These are phyloP conservation scores for Stachybotrys echinatus DNA, from an alignment of 2,329 filamentous ascomycete genomes.

Conservation along the genomic window DNA sequence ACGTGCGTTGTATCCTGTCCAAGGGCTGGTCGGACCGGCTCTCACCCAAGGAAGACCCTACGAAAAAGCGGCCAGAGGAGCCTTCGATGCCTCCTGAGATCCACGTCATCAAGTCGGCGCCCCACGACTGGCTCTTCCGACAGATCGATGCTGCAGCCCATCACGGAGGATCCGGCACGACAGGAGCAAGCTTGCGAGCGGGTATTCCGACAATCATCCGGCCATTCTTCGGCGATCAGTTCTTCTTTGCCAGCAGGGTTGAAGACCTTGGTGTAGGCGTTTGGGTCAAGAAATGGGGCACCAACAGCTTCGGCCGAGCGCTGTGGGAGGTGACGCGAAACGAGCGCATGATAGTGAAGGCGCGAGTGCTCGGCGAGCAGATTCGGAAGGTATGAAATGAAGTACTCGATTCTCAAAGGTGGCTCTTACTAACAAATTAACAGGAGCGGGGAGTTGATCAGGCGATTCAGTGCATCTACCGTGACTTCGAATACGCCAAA, in stretches of 20 bases:
- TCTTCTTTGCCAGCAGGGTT: slow-evolving; percentile 86
- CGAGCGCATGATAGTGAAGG: slow-evolving; percentile 86
- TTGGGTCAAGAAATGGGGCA: slow-evolving; percentile 82
- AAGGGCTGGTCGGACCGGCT: slow-evolving; percentile 93
- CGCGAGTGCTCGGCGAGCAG: slow-evolving; percentile 72
- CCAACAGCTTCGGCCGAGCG: slow-evolving; percentile 77
- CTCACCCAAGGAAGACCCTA: slow-evolving; percentile 39
- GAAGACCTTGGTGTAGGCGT: slow-evolving; percentile 93
- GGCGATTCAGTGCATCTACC: slow-evolving; percentile 89
- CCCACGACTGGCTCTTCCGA: slow-evolving; percentile 93
- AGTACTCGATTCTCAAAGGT: background rate
- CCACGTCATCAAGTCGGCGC: slow-evolving; percentile 80
- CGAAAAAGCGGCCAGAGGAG: slow-evolving; percentile 50
- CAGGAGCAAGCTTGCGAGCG: slow-evolving; percentile 83
- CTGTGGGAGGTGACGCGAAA: slow-evolving; percentile 89
- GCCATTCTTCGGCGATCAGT: slow-evolving; percentile 97
- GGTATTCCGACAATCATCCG: slow-evolving; percentile 92
- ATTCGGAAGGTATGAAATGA: slow-evolving; percentile 68
- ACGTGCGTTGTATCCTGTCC: slow-evolving; percentile 88
- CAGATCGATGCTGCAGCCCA: slow-evolving; percentile 94
- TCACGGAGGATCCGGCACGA: slow-evolving; percentile 92
- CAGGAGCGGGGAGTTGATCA: slow-evolving; percentile 87
- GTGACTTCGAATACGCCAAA: slow-evolving; percentile 89
- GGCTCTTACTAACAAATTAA: slow-evolving; percentile 18
- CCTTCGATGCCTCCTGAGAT: slow-evolving; percentile 73